phyloP scores from a whole-genome alignment of 2,329 filamentous ascomycete species.

The Pseudocercospora cruenta region DNA sequence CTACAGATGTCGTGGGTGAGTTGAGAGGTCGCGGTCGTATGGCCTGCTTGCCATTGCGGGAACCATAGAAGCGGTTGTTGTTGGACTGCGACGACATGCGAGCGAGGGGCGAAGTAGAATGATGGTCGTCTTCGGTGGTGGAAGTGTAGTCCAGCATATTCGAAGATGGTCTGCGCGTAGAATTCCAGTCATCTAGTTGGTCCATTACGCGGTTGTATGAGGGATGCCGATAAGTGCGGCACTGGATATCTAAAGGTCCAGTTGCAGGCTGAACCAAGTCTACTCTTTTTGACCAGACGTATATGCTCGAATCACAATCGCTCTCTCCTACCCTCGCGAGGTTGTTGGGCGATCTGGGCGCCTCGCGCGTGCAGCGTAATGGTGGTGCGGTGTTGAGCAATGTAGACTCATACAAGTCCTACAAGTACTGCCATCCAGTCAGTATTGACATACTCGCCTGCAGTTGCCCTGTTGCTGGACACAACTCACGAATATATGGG shows the following conservation, averaged over 20 bases:
- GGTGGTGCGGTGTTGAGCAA: neutral
- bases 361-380: neutral
- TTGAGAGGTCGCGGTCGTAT: slow-evolving; percentile 52
- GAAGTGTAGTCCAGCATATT: slow-evolving; percentile 37
- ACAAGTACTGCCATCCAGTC: neutral
- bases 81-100: slow-evolving; percentile 38
- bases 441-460: neutral
- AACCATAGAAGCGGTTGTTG: slow-evolving; percentile 37
- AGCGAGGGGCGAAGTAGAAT: slow-evolving; percentile 32
- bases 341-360: neutral
- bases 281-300: neutral
- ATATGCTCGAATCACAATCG: neutral
- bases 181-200: neutral
- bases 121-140: slow-evolving; percentile 22
- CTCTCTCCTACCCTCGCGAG: neutral
- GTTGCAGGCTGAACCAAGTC: neutral
- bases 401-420: neutral
- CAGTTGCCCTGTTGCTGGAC: neutral
- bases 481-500: neutral
- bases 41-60: slow-evolving; percentile 39
- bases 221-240: neutral
- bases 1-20: slow-evolving; percentile 40
- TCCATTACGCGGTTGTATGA: neutral
- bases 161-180: slow-evolving; percentile 27
- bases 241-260: neutral